phyloP scores from a whole-genome alignment of 1,284 basidiomycete genomes.

The Sanguinoderma infundibulare region DNA sequence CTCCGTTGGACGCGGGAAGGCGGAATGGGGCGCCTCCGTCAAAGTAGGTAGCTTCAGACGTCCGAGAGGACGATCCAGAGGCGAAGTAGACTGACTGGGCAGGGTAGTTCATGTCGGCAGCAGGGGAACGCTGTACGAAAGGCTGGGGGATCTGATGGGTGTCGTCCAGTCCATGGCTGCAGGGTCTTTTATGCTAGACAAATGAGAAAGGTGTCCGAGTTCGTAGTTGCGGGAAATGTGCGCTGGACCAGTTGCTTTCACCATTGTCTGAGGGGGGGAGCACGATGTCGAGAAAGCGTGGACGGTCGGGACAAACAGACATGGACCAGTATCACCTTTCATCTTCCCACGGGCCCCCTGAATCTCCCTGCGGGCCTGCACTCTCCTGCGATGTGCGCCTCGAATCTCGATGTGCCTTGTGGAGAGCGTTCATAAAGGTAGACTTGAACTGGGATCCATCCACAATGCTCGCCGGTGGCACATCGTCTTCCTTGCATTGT shows the following conservation, averaged over 20 bases:
- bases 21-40: not conserved
- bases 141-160: not conserved
- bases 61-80: not conserved
- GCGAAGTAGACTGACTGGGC: not conserved
- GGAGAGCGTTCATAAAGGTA: too few species aligned
- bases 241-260: not conserved
- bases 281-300: not conserved
- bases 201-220: not conserved
- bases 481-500: too few species aligned
- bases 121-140: not conserved
- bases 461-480: too few species aligned
- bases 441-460: too few species aligned
- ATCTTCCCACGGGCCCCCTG: not conserved
- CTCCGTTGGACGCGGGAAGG: not conserved
- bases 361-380: too few species aligned
- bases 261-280: not conserved
- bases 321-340: not conserved
- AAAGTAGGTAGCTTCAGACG: not conserved
- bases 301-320: not conserved
- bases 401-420: too few species aligned
- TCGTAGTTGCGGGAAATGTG: not conserved
- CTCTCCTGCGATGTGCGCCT: too few species aligned
- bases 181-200: not conserved
- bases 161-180: not conserved
- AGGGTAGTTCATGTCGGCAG: not conserved